Base-by-base conservation (phyloP, 1,284 basidiomycete genomes). In the Leccinum pallidistipes region DNA sequence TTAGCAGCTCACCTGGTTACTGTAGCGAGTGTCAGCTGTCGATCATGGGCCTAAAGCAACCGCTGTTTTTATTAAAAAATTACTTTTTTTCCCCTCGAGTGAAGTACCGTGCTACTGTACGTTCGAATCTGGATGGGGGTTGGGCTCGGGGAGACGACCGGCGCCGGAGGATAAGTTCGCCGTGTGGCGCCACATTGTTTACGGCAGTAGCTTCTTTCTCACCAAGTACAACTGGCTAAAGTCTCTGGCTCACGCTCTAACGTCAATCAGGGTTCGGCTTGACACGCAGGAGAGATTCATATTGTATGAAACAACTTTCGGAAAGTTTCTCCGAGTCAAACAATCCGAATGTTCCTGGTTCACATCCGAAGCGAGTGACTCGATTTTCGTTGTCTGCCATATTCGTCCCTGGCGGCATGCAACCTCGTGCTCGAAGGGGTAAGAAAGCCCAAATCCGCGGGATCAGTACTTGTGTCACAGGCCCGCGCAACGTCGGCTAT, bases 401-500 rank as follows among this genome's bases (percentile, higher is more conserved):
- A 5, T 50, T 21, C 4, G 49, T 36, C 14, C 57, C 34, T 21
- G 34, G 24, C 11, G 34, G 5, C 34, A 34, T 34, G 34, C 34
- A 34, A 34, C 34, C 34, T 34, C 34, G 32, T 24, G 50, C 24
- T 55, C 14, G 14, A 27, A 58, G 12, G 45, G 49, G 14, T 21
- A 45, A 18, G 32, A 10, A 18, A 32, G 32, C 3, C 16, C 58
- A 49, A 57, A 58, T 47, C n/a, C 54, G 59, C 43, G 62, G 56
- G 59, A 32, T 32, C 56, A 18, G n/a, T 56, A 51, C 8, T 11
- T 7, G 18, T 47, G 56, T 60, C 63, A 64, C 69, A 72, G 69
- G 50, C 14, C 50, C 50, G 49, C 24, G 70, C 69, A 69, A 67
- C 68, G 10, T 69, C 68, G 68, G 70, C 61, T 72, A 62, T 55